Evolutionary conservation across 345 rosid species (phyloP), one percentile per base, ranked within the genome.

Genomic region (Citropsis articulata): DNA sequence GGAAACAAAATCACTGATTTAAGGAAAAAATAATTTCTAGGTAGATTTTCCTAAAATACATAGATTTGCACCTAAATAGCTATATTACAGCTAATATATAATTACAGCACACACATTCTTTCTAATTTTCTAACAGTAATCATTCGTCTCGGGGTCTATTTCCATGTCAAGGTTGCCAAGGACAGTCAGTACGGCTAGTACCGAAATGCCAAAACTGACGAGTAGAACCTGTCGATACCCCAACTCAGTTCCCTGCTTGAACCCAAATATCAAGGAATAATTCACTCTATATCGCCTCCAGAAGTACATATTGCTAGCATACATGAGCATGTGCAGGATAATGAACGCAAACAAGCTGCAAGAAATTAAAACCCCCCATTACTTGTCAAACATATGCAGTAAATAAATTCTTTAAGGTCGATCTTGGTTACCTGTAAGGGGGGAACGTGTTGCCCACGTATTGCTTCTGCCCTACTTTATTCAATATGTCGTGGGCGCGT

Each of bases 371-470:
- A 18, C 9, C 22, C 63, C 36, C 18, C 18, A 18, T 71, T 72
- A 64, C 35, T 63, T 78, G 63, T 80, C 48, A 18, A 35, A 35
- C 38, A 35, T 0, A 35, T 6, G 8, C 38, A 6, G 36, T 28
- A 40, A 45, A 5, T 19, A 35, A 27, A 66, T 28, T 59, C 40
- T 61, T 3, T 4, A 61, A 66, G 60, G 16, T 18, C 38, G 35
- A 69, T 25, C 24, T 42, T 18, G 21, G 55, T 81, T 83, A 89
- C 92, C 91, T 89, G 79, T 91, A 89, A 35, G 88, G 88, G 25
- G 97, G 93, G 71, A 92, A 89, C 89, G 90, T 77, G 60, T 84
- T 90, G 53, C 53, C 83, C 94, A 91, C 90, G 81, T 89, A 89
- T 4, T n/a, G 57, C 14, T 22, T 40, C 33, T 82, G 78, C 35